Percentiles rank a stretch among this genome's conserved stretches.
These are phyloP conservation scores for Claviceps spartinae DNA, from an alignment of 2,329 filamentous ascomycete genomes.

Conservation along the genomic window DNA sequence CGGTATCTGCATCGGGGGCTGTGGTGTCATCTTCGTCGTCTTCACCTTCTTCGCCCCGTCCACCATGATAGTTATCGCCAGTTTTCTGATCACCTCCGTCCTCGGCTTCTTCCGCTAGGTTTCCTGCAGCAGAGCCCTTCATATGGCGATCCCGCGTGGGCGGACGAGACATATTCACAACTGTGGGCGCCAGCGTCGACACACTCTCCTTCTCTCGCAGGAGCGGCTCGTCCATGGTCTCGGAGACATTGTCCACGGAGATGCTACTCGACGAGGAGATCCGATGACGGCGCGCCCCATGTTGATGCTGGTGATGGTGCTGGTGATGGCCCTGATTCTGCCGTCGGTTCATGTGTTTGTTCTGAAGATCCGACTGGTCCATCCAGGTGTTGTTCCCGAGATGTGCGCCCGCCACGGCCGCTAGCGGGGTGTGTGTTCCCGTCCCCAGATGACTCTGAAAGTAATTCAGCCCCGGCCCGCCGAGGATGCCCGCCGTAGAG, in stretches of 20 bases:
- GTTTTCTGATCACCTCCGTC: neutral
- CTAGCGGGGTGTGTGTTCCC: slow-evolving; percentile 65
- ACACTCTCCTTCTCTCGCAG: slow-evolving; percentile 48
- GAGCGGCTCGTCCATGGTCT: slow-evolving; percentile 16
- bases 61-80: neutral
- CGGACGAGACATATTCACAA: slow-evolving; percentile 38
- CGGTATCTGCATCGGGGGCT: slow-evolving; percentile 16
- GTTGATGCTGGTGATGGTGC: neutral
- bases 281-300: slow-evolving; percentile 14
- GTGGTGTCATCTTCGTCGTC: slow-evolving; percentile 21
- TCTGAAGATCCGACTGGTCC: slow-evolving; percentile 9
- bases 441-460: slow-evolving; percentile 69
- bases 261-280: slow-evolving; percentile 34
- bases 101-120: slow-evolving; percentile 22
- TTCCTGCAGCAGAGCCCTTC: slow-evolving; percentile 24
- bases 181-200: slow-evolving; percentile 45
- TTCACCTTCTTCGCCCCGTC: slow-evolving; percentile 12
- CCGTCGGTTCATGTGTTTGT: neutral
- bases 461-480: slow-evolving; percentile 67
- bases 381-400: slow-evolving; percentile 24
- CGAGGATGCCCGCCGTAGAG: slow-evolving; percentile 50
- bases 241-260: slow-evolving; percentile 28
- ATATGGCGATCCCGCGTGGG: slow-evolving; percentile 39
- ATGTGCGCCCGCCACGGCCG: slow-evolving; percentile 59
- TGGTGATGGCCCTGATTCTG: neutral